A percentile compares a stretch with the other conserved stretches of the same genome.
Evolutionary conservation across 345 rosid genomes (phyloP).

Genomic region (Sonneratia alba): DNA sequence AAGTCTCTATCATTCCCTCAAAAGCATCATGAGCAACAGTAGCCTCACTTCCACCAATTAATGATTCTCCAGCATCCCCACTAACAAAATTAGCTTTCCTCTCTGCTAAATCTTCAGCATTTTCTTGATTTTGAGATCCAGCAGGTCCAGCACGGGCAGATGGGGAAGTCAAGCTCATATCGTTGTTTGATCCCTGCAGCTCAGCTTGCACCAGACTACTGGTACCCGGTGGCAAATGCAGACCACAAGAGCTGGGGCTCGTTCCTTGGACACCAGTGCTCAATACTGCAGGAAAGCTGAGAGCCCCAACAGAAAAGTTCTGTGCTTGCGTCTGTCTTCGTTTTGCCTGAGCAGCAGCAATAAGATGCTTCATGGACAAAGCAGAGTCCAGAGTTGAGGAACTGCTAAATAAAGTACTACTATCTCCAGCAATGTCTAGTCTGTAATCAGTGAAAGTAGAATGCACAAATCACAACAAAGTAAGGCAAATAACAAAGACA

Average conservation of each 20-base stretch:
- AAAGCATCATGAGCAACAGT: constrained; percentile 93
- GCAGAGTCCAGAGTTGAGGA: constrained; percentile 51
- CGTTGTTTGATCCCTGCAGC: constrained; percentile 31
- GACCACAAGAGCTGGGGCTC: constrained; percentile 45
- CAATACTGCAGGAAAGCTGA: constrained; percentile 24
- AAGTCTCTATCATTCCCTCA: constrained; percentile 98
- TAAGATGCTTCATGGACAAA: constrained; percentile 70
- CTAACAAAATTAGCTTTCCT: constrained; percentile 50
- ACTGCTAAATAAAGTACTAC: constrained; percentile 19
- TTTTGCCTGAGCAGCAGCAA: constrained; percentile 93
- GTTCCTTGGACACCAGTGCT: constrained; percentile 30
- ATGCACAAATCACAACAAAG: neutral
- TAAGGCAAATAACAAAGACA: neutral
- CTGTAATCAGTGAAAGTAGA: neutral
- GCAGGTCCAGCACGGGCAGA: constrained; percentile 36
- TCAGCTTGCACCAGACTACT: constrained; percentile 31
- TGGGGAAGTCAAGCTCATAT: constrained; percentile 27
- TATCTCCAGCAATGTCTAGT: constrained; percentile 1
- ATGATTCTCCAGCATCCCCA: constrained; percentile 53
- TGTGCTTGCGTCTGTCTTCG: constrained; percentile 69
- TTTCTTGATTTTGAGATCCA: constrained; percentile 27
- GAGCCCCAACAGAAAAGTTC: constrained; percentile 32
- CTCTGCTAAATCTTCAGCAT: constrained; percentile 58
- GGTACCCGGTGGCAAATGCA: constrained; percentile 32
- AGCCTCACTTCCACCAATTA: constrained; percentile 86